Evolutionary conservation across 306 rosid species (phyloP).

Genomic region (Malus fusca): DNA sequence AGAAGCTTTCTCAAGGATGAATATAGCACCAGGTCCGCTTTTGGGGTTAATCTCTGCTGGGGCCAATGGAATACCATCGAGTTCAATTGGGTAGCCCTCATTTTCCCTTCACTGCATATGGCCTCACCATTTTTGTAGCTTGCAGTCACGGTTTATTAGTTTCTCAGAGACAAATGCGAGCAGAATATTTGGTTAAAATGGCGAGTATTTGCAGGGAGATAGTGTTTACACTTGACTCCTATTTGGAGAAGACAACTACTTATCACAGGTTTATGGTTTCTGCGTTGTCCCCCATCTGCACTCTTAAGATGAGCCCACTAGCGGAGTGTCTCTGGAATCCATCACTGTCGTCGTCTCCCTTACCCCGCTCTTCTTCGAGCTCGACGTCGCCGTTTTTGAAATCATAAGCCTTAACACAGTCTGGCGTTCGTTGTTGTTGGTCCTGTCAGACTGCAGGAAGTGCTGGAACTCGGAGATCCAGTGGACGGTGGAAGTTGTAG

Average conservation of each 20-base stretch:
- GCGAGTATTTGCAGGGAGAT: background rate
- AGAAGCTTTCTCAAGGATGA: conserved; percentile 81
- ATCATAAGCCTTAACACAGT: too few relatives aligned
- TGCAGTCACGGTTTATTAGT: background rate
- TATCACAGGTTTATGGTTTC: background rate
- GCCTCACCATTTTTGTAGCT: conserved; percentile 35
- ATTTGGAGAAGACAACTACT: background rate
- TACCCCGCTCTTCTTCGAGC: too few relatives aligned
- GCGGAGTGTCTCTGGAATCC: too few relatives aligned
- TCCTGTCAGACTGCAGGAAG: too few relatives aligned
- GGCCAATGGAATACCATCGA: conserved; percentile 49
- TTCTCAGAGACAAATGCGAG: background rate
- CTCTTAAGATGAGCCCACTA: too few relatives aligned
- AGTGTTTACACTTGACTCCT: too few relatives aligned
- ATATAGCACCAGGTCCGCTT: conserved; percentile 39
- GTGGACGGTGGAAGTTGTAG: too few relatives aligned
- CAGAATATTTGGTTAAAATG: background rate
- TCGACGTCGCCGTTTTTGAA: too few relatives aligned
- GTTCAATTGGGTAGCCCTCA: conserved; percentile 10
- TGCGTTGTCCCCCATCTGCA: too few relatives aligned
- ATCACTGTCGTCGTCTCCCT: too few relatives aligned
- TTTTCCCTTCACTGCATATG: conserved; percentile 37
- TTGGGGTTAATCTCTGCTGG: conserved; percentile 19
- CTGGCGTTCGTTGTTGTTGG: too few relatives aligned
- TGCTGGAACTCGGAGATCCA: too few relatives aligned